These are phyloP conservation scores for Actinomortierella wolfii DNA, from an alignment of 371 early-diverging fungal genomes.

Conservation along the genomic window DNA sequence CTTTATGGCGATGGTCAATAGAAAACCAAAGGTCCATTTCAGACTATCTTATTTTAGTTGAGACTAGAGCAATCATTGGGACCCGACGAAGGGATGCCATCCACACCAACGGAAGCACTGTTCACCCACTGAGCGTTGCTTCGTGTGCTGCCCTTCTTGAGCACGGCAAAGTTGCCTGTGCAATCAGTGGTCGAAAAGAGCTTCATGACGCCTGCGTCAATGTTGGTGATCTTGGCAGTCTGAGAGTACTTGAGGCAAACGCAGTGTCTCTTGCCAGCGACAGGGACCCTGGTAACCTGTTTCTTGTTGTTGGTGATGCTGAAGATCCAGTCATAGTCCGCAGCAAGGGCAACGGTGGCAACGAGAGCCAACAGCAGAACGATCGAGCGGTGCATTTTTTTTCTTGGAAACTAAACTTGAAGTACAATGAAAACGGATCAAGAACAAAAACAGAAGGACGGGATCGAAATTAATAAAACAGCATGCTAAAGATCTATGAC, in stretches of 20 bases:
- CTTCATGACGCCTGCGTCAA: slow-evolving; percentile 8
- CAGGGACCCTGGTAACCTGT: too few species aligned
- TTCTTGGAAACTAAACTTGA: too few species aligned
- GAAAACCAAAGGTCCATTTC: too few species aligned
- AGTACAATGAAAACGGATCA: too few species aligned
- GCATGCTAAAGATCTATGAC: too few species aligned
- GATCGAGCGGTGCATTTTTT: background rate
- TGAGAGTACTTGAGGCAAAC: slow-evolving; percentile 13
- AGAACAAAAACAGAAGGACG: too few species aligned
- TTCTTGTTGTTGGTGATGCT: background rate
- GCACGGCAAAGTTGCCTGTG: slow-evolving; percentile 8
- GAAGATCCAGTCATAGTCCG: background rate
- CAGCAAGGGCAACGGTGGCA: background rate
- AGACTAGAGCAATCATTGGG: background rate
- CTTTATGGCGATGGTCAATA: too few species aligned
- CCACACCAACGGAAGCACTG: slow-evolving; percentile 11
- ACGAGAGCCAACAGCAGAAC: background rate
- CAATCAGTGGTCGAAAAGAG: slow-evolving; percentile 17
- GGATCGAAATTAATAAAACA: too few species aligned
- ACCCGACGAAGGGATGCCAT: slow-evolving; percentile 10
- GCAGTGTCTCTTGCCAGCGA: slow-evolving; percentile 5
- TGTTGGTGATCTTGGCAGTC: slow-evolving; percentile 15
- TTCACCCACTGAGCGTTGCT: slow-evolving; percentile 20
- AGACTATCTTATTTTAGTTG: too few species aligned
- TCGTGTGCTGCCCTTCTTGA: background rate